Base-by-base conservation (phyloP, 441 rosid genomes). In the Gossypium lobatum region DNA sequence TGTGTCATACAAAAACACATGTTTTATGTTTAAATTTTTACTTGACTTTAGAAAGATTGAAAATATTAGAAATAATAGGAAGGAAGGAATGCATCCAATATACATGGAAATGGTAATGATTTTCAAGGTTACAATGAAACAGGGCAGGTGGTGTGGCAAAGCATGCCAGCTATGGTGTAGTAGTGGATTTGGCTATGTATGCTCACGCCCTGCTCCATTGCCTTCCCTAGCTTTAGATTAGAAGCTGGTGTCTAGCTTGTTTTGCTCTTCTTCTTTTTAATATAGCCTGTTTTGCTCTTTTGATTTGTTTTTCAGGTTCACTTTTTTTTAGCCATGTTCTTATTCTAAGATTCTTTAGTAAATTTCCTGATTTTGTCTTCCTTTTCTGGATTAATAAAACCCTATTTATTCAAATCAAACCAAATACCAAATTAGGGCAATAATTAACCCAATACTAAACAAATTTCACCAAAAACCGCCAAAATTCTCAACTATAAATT, bases 391-490 rank as follows among this genome's bases (percentile, higher is more conserved):
- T 23, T 17, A 71, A 45, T 14, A 59, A 73, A 58, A 42, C 28
- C 28, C 16, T 16, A 61, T 37, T 37, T 2, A 14, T 16, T 69
- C 50, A 13, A 61, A 52, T 50, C 70, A 26, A 77, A 46, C 50
- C 48, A 0, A 67, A 48, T 6, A 14, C n/a, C 21, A 48, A 25
- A 48, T 48, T 67, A 48, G 66, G n/a, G 42, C 53, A 18, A 20
- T n/a, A 61, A 52, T 52, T 17, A 61, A 68, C 60, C 26, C 11
- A 45, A 6, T 55, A 14, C 31, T 46, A 25, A 8, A 23, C 37
- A 23, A 77, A 61, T 39, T 31, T 52, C 21, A 18, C 71, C 74
- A 23, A 75, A 57, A 23, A 52, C 48, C 62, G 48, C 63, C 76
- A 67, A 48, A 67, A 48, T 67, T 67, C 21, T 54, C 71, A 48